phyloP scores from a whole-genome alignment of 495 filamentous ascomycete genomes.

The Podospora bellae-mahoneyi region DNA sequence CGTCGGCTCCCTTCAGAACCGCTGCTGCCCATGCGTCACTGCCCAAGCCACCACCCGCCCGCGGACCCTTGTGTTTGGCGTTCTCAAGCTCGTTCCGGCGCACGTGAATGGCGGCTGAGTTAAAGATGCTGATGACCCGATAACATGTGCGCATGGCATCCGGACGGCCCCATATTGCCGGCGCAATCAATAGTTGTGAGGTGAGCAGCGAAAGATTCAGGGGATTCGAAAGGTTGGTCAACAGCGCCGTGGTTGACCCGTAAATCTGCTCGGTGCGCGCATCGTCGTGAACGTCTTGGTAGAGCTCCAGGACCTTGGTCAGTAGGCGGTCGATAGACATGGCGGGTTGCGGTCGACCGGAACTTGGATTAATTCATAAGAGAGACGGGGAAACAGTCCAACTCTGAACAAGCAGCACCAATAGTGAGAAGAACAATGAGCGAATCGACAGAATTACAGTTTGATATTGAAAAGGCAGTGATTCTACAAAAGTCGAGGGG shows the following conservation, averaged over 20 bases:
- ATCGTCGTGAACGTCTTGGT: conserved; percentile 49
- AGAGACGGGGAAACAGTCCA: not conserved
- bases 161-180: conserved; percentile 69
- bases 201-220: conserved; percentile 86
- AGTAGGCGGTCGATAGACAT: conserved; percentile 54
- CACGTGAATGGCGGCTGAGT: conserved; percentile 70
- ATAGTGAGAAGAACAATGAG: not conserved
- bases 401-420: not conserved
- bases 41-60: conserved; percentile 47
- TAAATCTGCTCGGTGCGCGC: conserved; percentile 58
- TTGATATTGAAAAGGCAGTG: not conserved
- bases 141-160: conserved; percentile 70
- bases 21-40: conserved; percentile 81
- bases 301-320: conserved; percentile 48
- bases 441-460: not conserved
- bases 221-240: conserved; percentile 82
- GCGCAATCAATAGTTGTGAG: conserved; percentile 81
- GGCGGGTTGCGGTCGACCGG: not conserved
- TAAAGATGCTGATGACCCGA: conserved; percentile 81
- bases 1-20: conserved; percentile 78
- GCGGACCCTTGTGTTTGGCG: conserved; percentile 42
- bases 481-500: not conserved
- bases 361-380: not conserved
- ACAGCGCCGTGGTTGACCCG: conserved; percentile 73
- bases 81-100: conserved; percentile 54